Evolutionary conservation across 345 rosid species (phyloP).

Genomic region (Arabidopsis thaliana): TAIR10.1 NC_003070.9:3919501-3920000

Average conservation of each 20-base stretch:
- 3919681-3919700: not conserved
- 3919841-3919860: not conserved
- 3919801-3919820: not conserved
- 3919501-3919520: conserved; percentile 62
- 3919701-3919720: conserved; percentile 19
- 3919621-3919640: conserved; percentile 45
- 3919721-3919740: conserved; percentile 21
- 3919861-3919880: no score
- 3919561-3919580: conserved; percentile 38
- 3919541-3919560: conserved; percentile 23
- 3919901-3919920: not conserved
- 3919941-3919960: not conserved
- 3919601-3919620: conserved; percentile 33
- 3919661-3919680: conserved; percentile 45
- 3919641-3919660: conserved; percentile 49
- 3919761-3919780: conserved; percentile 32
- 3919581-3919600: conserved; percentile 41
- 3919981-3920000: not conserved
- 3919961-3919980: not conserved
- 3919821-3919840: not conserved
- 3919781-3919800: conserved; percentile 34
- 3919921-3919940: no score
- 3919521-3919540: conserved; percentile 65
- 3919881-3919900: not conserved
- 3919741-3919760: conserved; percentile 26